phyloP scores from a whole-genome alignment of 805 yeast species.

The Candida krabiensis region DNA sequence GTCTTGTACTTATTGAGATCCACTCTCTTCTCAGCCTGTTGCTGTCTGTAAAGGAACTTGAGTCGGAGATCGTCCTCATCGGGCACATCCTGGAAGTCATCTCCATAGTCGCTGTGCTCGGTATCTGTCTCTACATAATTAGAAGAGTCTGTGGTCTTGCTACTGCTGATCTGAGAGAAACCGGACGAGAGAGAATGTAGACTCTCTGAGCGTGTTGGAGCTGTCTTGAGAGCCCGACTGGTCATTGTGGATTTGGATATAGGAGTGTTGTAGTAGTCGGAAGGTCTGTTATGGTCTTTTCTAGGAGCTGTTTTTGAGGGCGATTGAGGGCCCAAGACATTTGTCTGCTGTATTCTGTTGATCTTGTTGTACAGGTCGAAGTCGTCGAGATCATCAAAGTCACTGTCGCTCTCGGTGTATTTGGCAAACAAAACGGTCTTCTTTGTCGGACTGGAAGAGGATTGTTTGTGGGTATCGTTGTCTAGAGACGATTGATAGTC shows the following conservation, averaged over 20 bases:
- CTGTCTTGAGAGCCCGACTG: constrained; percentile 6
- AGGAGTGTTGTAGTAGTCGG: constrained; percentile 8
- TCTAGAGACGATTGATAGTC: too few species aligned
- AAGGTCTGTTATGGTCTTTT: neutral
- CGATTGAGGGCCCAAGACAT: neutral
- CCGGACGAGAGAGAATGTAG: constrained; percentile 25
- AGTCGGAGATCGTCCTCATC: constrained; percentile 13
- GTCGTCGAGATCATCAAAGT: constrained; percentile 21
- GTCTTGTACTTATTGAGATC: constrained; percentile 10
- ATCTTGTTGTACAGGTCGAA: constrained; percentile 14
- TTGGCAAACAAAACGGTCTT: constrained; percentile 11
- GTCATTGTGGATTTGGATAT: constrained; percentile 16
- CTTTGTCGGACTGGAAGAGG: constrained; percentile 4
- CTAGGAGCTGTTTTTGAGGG: neutral
- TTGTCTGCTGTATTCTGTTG: constrained; percentile 4
- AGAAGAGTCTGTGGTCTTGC: constrained; percentile 15
- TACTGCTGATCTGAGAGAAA: constrained; percentile 20
- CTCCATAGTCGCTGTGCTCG: constrained; percentile 33
- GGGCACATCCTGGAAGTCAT: constrained; percentile 26
- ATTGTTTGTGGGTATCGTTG: too few species aligned
- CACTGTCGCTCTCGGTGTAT: constrained; percentile 22
- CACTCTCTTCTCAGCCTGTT: constrained; percentile 18
- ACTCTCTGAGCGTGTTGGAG: constrained; percentile 21
- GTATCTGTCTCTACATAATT: constrained; percentile 30
- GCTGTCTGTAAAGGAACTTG: constrained; percentile 19